Base-by-base conservation (phyloP, 1,284 basidiomycete species). In the Cutaneotrichosporon curvatum region DNA sequence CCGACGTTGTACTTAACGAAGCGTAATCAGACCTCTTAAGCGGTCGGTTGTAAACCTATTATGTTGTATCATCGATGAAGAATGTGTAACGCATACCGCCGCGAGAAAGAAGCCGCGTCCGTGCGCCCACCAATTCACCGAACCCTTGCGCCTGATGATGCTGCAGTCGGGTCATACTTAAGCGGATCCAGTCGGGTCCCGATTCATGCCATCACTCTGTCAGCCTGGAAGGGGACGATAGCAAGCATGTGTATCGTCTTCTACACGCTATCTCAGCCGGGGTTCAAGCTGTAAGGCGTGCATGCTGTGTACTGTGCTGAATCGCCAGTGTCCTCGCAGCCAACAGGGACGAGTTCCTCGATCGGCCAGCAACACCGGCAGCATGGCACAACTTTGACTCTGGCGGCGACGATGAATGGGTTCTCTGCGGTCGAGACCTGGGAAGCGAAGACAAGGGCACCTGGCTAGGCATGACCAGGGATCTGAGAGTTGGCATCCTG, bases 161-260 rank as follows among this genome's bases (percentile, higher is more conserved):
- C 25, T 7, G 7, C 25, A 7, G 25, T 28, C 25, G 25, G 25
- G 12, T 28, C 25, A 28, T 7, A 7, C 25, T 28, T 28, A 28
- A 28, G 25, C 25, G 25, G 25, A 7, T 28, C 8, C 25, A 28
- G 25, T 28, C 7, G 12, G 7, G 25, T n/a, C 33, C 16, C 33
- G 9, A 18, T 19, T 35, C 8, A 2, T 34, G 14, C 33, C n/a
- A 8, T 35, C 15, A n/a, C 16, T n/a, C 23, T 32, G 9, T 15
- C 11, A 36, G 23, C 12, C 21, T 14, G 4, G 14, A 28, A 28
- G 8, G 25, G 12, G 7, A 28, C 25, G 25, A n/a, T n/a, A n/a
- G n/a, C n/a, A n/a, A 37, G n/a, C 32, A 70, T 70, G 67, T 70
- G 67, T 43, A 63, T 70, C 55, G 63, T 62, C 8, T 70, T 70